Conservation (phyloP, 1,284 basidiomycete species). For the Mycosarcoma maydis region DNA sequence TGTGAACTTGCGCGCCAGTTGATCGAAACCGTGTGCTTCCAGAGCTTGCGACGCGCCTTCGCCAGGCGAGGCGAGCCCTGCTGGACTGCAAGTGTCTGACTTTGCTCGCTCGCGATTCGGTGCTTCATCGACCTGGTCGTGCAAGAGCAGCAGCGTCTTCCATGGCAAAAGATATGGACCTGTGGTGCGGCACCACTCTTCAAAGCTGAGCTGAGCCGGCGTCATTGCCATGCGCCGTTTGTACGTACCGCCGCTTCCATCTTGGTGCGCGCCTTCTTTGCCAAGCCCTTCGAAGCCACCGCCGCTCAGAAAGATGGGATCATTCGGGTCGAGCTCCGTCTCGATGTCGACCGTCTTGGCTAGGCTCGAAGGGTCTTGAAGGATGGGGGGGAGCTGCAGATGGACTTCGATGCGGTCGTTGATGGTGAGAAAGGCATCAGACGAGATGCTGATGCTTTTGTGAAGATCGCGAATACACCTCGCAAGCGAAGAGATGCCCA, state of each 20-base stretch:
- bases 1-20: constrained; percentile 43
- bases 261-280: constrained; percentile 31
- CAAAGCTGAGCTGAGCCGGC: constrained; percentile 37
- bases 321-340: constrained; percentile 58
- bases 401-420: constrained; percentile 60
- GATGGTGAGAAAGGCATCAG: constrained; percentile 56
- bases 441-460: constrained; percentile 51
- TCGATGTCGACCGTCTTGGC: constrained; percentile 54
- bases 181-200: constrained; percentile 61
- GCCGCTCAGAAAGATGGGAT: constrained; percentile 53
- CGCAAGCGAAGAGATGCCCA: constrained; percentile 58
- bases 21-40: constrained; percentile 49
- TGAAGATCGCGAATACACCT: constrained; percentile 50
- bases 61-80: constrained; percentile 3
- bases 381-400: constrained; percentile 62
- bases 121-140: constrained; percentile 52
- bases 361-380: constrained; percentile 47
- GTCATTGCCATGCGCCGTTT: constrained; percentile 22
- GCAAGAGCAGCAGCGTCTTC: constrained; percentile 84
- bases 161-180: constrained; percentile 84
- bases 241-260: constrained; percentile 29
- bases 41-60: not conserved
- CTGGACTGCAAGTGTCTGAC: constrained; percentile 16
- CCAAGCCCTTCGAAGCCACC: constrained; percentile 43
- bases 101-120: constrained; percentile 6